phyloP scores from a whole-genome alignment of 1,139 yeast genomes.

The Arxiozyma bovina region DNA sequence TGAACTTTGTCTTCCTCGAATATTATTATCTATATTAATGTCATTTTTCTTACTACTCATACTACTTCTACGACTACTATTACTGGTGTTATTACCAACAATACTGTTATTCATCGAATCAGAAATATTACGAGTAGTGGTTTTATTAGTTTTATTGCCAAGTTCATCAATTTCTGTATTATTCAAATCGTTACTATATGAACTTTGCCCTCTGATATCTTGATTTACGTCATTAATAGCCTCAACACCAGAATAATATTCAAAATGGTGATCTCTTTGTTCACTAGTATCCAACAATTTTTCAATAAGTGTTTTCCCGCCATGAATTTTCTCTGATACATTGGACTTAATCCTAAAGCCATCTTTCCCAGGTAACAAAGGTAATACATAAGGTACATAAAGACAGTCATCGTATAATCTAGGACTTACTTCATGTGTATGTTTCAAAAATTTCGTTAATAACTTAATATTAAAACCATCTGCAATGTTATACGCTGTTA shows the following conservation, averaged over 20 bases:
- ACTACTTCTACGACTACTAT: not conserved
- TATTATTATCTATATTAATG: not conserved
- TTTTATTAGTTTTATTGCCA: no score
- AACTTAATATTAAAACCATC: slow-evolving; percentile 65
- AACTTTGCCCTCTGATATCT: no score
- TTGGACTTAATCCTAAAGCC: slow-evolving; percentile 80
- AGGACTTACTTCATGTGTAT: slow-evolving; percentile 75
- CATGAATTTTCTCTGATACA: slow-evolving; percentile 50
- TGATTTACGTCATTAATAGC: slow-evolving; percentile 52
- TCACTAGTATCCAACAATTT: slow-evolving; percentile 71
- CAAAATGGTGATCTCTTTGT: slow-evolving; percentile 83
- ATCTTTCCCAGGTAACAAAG: slow-evolving; percentile 77
- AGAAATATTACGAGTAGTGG: not conserved
- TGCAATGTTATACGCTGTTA: slow-evolving; percentile 83
- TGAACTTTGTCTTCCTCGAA: not conserved
- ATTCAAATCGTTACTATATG: no score
- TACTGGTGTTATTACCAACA: not conserved
- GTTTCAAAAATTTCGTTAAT: slow-evolving; percentile 54
- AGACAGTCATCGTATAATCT: slow-evolving; percentile 83
- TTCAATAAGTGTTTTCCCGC: slow-evolving; percentile 63
- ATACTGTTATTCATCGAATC: not conserved
- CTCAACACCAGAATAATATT: slow-evolving; percentile 78
- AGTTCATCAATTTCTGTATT: not conserved
- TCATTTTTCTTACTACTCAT: not conserved
- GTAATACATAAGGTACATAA: slow-evolving; percentile 82